Evolutionary conservation across 352 stramenopile genomes (phyloP).

Genomic region (Phytophthora litchii): DNA sequence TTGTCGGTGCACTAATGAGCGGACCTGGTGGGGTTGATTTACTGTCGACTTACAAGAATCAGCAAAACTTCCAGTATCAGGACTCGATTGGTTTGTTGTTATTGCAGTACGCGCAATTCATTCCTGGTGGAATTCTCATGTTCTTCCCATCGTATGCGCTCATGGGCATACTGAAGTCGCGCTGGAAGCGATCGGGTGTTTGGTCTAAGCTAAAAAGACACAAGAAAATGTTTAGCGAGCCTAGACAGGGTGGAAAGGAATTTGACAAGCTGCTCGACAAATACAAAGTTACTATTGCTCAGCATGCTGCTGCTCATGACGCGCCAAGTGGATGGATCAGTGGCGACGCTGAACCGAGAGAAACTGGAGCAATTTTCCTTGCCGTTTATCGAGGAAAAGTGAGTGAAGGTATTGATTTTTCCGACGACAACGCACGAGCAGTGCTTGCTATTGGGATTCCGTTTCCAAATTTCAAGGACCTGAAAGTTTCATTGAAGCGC

Average conservation of each 20-base stretch:
- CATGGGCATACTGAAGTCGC: constrained; percentile 60
- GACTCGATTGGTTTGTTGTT: constrained; percentile 76
- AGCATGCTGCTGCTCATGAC: constrained; percentile 15
- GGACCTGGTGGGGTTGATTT: constrained; percentile 67
- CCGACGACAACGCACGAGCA: constrained; percentile 94
- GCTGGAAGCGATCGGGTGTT: constrained; percentile 65
- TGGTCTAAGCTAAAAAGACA: constrained; percentile 53
- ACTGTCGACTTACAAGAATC: constrained; percentile 76
- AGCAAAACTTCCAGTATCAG: constrained; percentile 81
- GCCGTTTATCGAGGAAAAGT: constrained; percentile 98
- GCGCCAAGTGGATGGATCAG: constrained; percentile 23
- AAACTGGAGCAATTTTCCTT: constrained; percentile 94
- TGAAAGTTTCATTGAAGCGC: constrained; percentile 76
- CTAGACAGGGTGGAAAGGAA: constrained; percentile 70
- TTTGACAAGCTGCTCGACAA: constrained; percentile 77
- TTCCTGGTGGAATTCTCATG: constrained; percentile 80
- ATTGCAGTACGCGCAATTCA: constrained; percentile 57
- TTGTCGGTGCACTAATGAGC: constrained; percentile 69
- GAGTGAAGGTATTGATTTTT: constrained; percentile 98
- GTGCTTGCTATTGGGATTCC: constrained; percentile 98
- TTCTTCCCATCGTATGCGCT: constrained; percentile 86
- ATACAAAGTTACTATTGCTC: constrained; percentile 64
- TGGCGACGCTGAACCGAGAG: constrained; percentile 5
- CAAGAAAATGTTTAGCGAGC: constrained; percentile 73
- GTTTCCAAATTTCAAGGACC: constrained; percentile 95